These are phyloP conservation scores for Dissophora ornata DNA, from an alignment of 192 early-diverging fungal genomes.

Conservation along the genomic window DNA sequence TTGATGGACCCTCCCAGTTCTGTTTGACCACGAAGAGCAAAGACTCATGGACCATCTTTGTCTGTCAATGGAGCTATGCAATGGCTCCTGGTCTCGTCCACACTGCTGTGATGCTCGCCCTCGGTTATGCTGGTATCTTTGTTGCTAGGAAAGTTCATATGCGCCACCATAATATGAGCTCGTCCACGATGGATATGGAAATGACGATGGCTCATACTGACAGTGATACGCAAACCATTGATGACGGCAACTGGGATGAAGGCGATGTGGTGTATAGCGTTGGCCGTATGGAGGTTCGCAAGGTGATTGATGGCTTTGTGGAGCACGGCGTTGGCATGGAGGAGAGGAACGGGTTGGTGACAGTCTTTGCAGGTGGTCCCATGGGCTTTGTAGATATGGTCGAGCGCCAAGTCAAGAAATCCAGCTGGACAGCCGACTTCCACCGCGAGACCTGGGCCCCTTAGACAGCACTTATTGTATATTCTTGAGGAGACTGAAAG, in stretches of 20 bases:
- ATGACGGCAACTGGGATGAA: constrained; percentile 51
- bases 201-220: not conserved
- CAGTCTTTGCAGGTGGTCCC: constrained; percentile 50
- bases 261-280: constrained; percentile 45
- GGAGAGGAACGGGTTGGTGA: constrained; percentile 16
- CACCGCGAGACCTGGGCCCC: constrained; percentile 52
- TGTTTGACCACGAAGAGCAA: constrained; percentile 25
- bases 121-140: constrained; percentile 29
- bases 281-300: constrained; percentile 39
- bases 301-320: constrained; percentile 21
- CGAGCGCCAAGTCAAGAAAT: constrained; percentile 31
- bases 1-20: constrained; percentile 25
- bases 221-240: constrained; percentile 9
- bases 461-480: constrained; percentile 11
- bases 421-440: constrained; percentile 35
- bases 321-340: constrained; percentile 31
- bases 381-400: constrained; percentile 41
- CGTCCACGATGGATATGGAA: constrained; percentile 14
- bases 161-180: constrained; percentile 26
- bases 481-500: too few relatives aligned
- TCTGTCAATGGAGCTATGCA: constrained; percentile 42
- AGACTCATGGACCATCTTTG: constrained; percentile 41
- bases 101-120: constrained; percentile 20
- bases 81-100: constrained; percentile 33
- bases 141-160: constrained; percentile 20